Percentiles rank a stretch among this genome's conserved stretches.
These are phyloP conservation scores for Schizosaccharomyces osmophilus DNA, from an alignment of 805 yeast genomes.

Conservation along the genomic window DNA sequence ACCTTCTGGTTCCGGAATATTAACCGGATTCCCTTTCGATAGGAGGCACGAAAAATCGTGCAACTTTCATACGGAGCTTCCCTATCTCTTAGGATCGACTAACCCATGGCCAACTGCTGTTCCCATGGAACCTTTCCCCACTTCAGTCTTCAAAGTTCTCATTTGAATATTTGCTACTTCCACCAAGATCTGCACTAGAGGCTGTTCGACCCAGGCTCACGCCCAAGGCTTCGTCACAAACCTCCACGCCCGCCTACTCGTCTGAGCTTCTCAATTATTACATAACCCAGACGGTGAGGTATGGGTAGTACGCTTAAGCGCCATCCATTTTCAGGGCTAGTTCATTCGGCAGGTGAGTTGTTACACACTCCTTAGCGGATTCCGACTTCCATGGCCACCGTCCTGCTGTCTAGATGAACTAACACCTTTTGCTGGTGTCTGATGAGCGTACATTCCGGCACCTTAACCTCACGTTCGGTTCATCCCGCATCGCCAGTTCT, in stretches of 20 bases:
- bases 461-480: conserved; percentile 20
- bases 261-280: conserved; percentile 14
- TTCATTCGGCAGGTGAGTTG: conserved; percentile 25
- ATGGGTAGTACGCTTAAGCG: conserved; percentile 21
- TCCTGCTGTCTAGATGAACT: conserved; percentile 20
- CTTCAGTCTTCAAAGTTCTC: conserved; percentile 22
- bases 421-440: conserved; percentile 23
- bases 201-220: conserved; percentile 20
- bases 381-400: conserved; percentile 30
- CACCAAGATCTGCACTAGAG: conserved; percentile 22
- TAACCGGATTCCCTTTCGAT: too few species aligned
- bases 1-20: too few species aligned
- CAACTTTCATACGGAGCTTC: conserved; percentile 19
- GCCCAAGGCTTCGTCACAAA: conserved; percentile 19
- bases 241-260: conserved; percentile 23
- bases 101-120: conserved; percentile 22
- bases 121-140: conserved; percentile 22
- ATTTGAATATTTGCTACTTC: conserved; percentile 21
- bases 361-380: conserved; percentile 21
- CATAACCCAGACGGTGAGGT: conserved; percentile 18
- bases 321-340: conserved; percentile 19
- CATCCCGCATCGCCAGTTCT: conserved; percentile 25
- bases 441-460: conserved; percentile 22
- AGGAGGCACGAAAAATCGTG: too few species aligned
- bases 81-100: conserved; percentile 22